Conservation (phyloP, 768 basidiomycete species). For the Psilocybe azurescens region DNA sequence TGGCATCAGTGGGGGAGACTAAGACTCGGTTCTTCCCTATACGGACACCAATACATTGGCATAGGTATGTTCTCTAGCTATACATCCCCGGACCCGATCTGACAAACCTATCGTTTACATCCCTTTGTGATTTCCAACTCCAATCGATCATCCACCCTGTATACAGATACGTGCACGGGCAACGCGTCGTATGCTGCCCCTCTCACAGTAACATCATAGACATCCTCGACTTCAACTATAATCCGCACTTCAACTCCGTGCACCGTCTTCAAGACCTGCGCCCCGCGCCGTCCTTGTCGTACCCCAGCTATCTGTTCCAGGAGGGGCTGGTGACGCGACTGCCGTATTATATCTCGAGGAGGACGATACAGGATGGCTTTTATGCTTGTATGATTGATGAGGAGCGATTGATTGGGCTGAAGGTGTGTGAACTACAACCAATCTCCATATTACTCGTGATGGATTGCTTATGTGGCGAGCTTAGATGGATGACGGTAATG, state of each 20-base stretch:
- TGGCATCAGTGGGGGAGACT: constrained; percentile 22
- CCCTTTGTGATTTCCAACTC: neutral
- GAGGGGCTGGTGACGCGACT: constrained; percentile 10
- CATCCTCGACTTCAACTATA: neutral
- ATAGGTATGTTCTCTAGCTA: constrained; percentile 11
- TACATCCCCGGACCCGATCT: too few relatives aligned
- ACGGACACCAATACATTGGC: constrained; percentile 7
- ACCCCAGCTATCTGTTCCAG: constrained; percentile 3
- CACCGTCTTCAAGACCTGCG: neutral
- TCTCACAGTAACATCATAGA: constrained; percentile 4
- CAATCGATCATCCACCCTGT: neutral
- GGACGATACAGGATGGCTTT: constrained; percentile 1
- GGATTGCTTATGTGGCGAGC: neutral
- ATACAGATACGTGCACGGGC: constrained; percentile 24
- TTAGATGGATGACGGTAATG: neutral
- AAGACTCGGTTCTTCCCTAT: constrained; percentile 18
- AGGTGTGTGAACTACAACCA: constrained; percentile 1
- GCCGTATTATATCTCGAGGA: constrained; percentile 9
- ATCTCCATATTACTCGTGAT: neutral
- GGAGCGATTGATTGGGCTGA: constrained; percentile 20
- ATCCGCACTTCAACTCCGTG: neutral
- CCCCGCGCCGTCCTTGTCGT: neutral
- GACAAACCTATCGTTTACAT: neutral
- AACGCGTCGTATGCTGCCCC: constrained; percentile 17
- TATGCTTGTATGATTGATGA: constrained; percentile 24